Evolutionary conservation across 2,329 filamentous ascomycete genomes (phyloP), one percentile per base, ranked within the genome.

Genomic region (Penicillium palitans): DNA sequence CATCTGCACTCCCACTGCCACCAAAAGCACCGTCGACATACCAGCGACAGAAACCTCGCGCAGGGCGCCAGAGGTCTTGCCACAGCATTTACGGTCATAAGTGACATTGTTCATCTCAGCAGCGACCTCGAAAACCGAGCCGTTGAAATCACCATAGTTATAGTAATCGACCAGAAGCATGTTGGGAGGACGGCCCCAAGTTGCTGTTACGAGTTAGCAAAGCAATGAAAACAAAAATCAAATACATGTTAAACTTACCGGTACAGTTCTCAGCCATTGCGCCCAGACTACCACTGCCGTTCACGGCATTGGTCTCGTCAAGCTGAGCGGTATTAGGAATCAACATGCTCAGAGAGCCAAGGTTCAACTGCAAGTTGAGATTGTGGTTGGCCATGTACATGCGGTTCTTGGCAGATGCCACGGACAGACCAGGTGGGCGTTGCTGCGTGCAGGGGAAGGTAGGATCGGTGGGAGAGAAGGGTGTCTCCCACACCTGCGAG

Each of bases 311-410:
- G 19, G 90, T 93, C 60, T 83, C 76, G 66, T 90, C 90, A 57
- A 93, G 76, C 41, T 87, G 72, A 5, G 86, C 84, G 0, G 86
- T 85, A 57, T 90, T 89, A 0, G 91, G 91, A 13, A 95, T 87
- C 8, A 92, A 78, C 46, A 95, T 72, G 21, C 81, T 78, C 17
- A 83, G 71, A 31, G 85, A 85, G 2, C 87, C 84, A 37, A 96
- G 76, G 53, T 83, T 83, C 61, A 96, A 84, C 64, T 92, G 83
- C 59, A 88, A 83, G 73, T 96, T 96, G 58, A 96, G 82, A 72
- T 97, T 97, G 79, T 97, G 93, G 76, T 97, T 97, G 68, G 89
- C 84, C 70, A 96, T 82, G 72, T 93, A 96, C 75, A 96, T 81
- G 44, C 87, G 83, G 31, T 87, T 80, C 58, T 80, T 78, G 0